Percentiles rank a stretch among this genome's conserved stretches.
Evolutionary conservation across 306 rosid species (phyloP).

Genomic region (Lotus japonicus): DNA sequence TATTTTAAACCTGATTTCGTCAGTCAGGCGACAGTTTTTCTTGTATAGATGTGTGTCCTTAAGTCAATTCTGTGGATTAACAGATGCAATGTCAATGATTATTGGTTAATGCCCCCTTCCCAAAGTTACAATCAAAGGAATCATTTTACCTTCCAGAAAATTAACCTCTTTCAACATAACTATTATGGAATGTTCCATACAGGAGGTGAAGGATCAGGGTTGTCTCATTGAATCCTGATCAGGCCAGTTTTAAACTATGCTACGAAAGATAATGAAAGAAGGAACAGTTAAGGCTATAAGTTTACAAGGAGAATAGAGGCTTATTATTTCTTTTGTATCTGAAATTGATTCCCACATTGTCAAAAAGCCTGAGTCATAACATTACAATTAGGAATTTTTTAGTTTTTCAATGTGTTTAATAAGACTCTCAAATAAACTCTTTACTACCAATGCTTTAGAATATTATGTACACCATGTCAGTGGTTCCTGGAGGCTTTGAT

Average conservation of each 20-base stretch:
- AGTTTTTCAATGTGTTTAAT: not conserved
- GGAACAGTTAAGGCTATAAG: not conserved
- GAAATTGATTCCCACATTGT: not conserved
- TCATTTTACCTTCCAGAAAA: not conserved
- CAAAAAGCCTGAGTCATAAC: not conserved
- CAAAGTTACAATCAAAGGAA: not conserved
- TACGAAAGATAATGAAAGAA: not conserved
- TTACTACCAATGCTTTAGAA: not conserved
- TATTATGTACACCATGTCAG: not conserved
- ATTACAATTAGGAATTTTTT: not conserved
- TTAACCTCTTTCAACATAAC: conserved; percentile 2
- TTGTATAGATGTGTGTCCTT: not conserved
- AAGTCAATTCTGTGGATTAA: not conserved
- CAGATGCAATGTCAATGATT: not conserved
- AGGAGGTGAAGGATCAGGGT: not conserved
- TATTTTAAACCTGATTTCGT: not conserved
- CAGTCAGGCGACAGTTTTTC: not conserved
- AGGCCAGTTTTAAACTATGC: not conserved
- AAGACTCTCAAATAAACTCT: not conserved
- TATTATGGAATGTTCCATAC: not conserved
- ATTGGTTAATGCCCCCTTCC: not conserved
- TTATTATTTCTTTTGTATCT: not conserved
- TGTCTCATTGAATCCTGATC: not conserved
- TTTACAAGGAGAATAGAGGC: not conserved
- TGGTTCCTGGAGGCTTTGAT: not conserved